Base-by-base conservation (phyloP, 2,329 filamentous ascomycete species). In the Calonectria pauciramosa region DNA sequence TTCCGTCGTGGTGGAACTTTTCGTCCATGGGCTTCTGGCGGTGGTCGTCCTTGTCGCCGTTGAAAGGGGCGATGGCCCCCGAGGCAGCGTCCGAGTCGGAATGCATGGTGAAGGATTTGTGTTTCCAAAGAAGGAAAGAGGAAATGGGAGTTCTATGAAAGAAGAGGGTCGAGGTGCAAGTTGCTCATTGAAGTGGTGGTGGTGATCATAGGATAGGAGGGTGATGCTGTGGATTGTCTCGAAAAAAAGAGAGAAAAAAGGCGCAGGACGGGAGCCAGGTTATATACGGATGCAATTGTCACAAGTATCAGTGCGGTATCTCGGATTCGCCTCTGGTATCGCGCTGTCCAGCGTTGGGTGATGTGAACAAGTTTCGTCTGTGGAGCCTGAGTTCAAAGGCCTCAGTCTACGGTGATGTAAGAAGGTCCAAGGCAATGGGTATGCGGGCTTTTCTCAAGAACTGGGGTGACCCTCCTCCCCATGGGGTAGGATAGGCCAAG, bases 401-500 rank as follows among this genome's bases (percentile, higher is more conserved):
- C 56, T 60, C 56, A 60, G 7, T 23, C 56, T 36, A 26, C 16
- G 16, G 56, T 28, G 56, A 60, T 60, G 34, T 60, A 38, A 60
- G 34, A 41, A 41, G 34, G 34, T 32, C 56, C 34, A 60, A 60
- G 34, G 56, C 11, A n/a, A 60, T n/a, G 56, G 56, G 56, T 60
- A 60, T 60, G 56, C 56, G 56, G 56, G 56, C 11, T 60, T 60
- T 59, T 60, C 36, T 60, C 34, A 26, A 26, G 56, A 60, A 38
- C 56, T 60, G 56, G 56, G 56, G 56, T 60, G 56, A 60, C 23
- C 56, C 56, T 60, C 56, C 23, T 60, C 56, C 56, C 56, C 56
- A 60, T 60, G 56, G 56, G 56, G 56, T 60, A 60, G 34, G 56
- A 60, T 60, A 28, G 23, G 34, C 56, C 56, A 60, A 60, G 56